phyloP scores from a whole-genome alignment of 371 early-diverging fungal species.

The Mucor lusitanicus region DNA sequence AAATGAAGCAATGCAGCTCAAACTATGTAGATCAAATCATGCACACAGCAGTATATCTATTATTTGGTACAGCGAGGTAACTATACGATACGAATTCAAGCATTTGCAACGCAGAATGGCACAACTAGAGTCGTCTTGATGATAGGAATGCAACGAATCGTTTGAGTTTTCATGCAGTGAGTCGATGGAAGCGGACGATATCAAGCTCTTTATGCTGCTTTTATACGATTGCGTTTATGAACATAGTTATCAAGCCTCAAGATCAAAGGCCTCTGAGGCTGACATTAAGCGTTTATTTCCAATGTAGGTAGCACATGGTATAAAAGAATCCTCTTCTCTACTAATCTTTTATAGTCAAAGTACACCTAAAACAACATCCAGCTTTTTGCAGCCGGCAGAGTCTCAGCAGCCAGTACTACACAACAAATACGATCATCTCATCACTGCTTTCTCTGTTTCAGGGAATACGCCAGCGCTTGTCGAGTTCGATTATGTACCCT shows the following conservation, averaged over 20 bases:
- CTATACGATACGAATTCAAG: background rate
- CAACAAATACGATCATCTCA: background rate
- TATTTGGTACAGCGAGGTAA: background rate
- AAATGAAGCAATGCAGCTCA: background rate
- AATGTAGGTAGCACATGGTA: background rate
- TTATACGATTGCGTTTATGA: background rate
- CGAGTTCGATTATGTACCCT: background rate
- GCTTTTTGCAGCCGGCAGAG: background rate
- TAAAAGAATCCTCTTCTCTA: background rate
- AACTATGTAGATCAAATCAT: background rate
- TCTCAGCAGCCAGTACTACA: background rate
- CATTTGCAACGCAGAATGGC: background rate
- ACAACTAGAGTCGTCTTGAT: background rate
- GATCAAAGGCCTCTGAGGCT: background rate
- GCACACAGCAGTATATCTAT: background rate
- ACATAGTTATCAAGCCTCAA: background rate
- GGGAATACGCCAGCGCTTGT: background rate
- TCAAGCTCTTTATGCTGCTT: background rate
- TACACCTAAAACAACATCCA: background rate
- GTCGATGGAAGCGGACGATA: background rate
- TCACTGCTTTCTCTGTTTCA: background rate
- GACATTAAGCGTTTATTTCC: background rate
- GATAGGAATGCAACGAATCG: background rate
- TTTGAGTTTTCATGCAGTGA: background rate
- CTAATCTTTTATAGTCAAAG: background rate